Evolutionary conservation across 176 grass and related monocot genomes (phyloP).

Genomic region (Olyra latifolia): DNA sequence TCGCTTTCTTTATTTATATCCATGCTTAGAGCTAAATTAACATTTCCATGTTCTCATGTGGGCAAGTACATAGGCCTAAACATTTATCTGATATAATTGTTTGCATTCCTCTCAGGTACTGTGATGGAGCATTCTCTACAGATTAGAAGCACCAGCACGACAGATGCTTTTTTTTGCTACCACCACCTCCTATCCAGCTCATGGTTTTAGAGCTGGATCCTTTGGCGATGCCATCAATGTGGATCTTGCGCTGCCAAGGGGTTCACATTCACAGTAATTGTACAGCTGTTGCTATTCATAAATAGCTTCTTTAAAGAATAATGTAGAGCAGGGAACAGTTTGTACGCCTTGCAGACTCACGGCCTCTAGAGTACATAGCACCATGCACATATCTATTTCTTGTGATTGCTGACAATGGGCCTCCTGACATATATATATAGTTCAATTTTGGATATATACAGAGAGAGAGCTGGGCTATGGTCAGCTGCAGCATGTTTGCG

Average conservation of each 20-base stretch:
- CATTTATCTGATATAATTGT: not conserved
- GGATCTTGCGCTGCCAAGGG: not conserved
- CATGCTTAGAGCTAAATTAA: not conserved
- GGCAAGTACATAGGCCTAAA: not conserved
- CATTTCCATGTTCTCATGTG: not conserved
- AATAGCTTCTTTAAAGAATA: conserved; percentile 18
- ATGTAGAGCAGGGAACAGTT: conserved; percentile 13
- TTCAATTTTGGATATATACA: no score
- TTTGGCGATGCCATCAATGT: not conserved
- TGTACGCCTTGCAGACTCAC: not conserved
- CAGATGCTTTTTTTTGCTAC: not conserved
- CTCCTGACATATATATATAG: not conserved
- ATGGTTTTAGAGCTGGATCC: not conserved
- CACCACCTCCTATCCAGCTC: not conserved
- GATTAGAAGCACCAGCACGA: conserved; percentile 41
- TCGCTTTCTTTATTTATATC: not conserved
- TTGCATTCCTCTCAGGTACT: conserved; percentile 60
- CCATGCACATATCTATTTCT: not conserved
- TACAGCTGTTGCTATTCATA: conserved; percentile 32
- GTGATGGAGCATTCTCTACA: conserved; percentile 78
- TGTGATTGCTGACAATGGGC: conserved; percentile 6
- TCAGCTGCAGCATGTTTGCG: no score
- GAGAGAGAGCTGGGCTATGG: no score
- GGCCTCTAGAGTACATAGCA: not conserved
- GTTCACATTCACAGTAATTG: conserved; percentile 1